Evolutionary conservation across 768 basidiomycete genomes (phyloP), one percentile per base, ranked within the genome.

Genomic region (Tubosaeta brunneosetosa): DNA sequence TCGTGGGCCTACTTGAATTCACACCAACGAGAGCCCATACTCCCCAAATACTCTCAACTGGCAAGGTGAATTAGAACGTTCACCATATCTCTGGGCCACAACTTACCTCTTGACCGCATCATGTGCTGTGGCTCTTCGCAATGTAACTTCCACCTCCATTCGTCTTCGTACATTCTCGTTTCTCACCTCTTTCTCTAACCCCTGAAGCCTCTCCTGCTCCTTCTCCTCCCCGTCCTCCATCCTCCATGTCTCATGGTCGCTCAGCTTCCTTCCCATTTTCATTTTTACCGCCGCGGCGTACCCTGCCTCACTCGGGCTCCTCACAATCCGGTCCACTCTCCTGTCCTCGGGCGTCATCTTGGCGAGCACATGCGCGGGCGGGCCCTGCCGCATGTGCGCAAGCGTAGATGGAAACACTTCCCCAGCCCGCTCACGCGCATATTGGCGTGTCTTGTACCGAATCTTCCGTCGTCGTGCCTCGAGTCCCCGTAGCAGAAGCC

Each of bases 261-360:
- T 63, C 57, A 86, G 56, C 63, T 74, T 81, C 49, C 74, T 76
- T 3, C 86, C 83, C 53, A 80, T 64, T 52, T 61, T 68, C 53
- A 70, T 70, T 72, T 91, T 92, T 46, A 84, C 73, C 62, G 68
- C 60, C n/a, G 79, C 88, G 2, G 83, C 77, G 65, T 88, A 91
- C 13, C 90, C 90, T 0, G 79, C 86, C 65, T 85, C 82, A 49
- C 84, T 77, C 2, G 80, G 73, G 34, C 81, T 67, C 32, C 74
- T 64, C 47, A 75, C 73, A 5, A 85, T 67, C 55, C 67, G 70
- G 55, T 89, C 86, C 65, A 73, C 63, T 47, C 64, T 67, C 52
- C 73, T 74, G 52, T 77, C 67, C 57, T 74, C 61, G 2, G 73
- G 70, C 0, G 78, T 72, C 82, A 89, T 82, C 52, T 61, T 70